These are phyloP conservation scores for Letharia lupina DNA, from an alignment of 495 filamentous ascomycete species.

Conservation along the genomic window DNA sequence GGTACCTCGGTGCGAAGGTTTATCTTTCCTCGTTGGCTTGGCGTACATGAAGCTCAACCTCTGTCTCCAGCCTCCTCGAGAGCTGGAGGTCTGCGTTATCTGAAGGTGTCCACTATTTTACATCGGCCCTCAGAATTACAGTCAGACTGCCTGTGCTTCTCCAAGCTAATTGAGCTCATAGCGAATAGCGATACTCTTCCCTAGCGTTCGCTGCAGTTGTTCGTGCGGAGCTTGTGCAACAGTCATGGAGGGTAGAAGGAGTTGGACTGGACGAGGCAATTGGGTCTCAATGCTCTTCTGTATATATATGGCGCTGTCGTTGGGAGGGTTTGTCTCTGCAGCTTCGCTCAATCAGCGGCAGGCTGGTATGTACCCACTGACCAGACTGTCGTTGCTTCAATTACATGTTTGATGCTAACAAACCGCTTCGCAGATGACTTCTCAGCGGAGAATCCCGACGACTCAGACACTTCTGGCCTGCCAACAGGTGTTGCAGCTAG, in stretches of 20 bases:
- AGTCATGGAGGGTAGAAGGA: slow-evolving; percentile 1
- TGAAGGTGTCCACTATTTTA: neutral
- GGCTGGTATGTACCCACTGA: slow-evolving; percentile 8
- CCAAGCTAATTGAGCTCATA: neutral
- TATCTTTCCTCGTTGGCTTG: neutral
- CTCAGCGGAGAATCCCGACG: neutral
- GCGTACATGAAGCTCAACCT: neutral
- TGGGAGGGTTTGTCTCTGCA: slow-evolving; percentile 6
- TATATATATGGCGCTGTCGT: neutral
- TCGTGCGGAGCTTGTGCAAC: neutral
- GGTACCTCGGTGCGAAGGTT: too few species aligned
- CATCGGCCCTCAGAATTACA: neutral
- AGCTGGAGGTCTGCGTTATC: neutral
- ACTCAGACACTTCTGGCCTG: neutral
- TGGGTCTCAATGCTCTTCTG: slow-evolving; percentile 7
- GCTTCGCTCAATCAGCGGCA: slow-evolving; percentile 12
- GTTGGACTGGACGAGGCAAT: neutral
- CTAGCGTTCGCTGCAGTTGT: neutral
- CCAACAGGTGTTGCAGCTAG: neutral
- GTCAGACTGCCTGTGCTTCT: neutral
- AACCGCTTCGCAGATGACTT: neutral
- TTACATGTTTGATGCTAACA: neutral
- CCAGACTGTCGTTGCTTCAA: neutral
- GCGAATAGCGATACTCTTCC: too few species aligned
- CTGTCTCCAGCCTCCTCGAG: neutral